Conservation (phyloP, 2,329 filamentous ascomycete genomes). For the Chrysoporthe cubensis region DNA sequence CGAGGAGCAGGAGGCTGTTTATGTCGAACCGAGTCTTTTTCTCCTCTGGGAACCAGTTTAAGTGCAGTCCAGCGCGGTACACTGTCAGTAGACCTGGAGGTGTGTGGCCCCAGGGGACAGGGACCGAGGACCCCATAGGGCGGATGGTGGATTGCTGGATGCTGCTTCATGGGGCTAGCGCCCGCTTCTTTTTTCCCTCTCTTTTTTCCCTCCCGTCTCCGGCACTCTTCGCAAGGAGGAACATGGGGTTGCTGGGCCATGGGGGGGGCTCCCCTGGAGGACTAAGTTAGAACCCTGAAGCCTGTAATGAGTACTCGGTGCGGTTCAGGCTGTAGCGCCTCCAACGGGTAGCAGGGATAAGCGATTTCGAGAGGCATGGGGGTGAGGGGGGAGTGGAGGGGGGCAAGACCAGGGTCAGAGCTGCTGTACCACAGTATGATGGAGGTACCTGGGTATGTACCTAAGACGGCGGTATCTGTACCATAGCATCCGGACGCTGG, state of each 20-base stretch:
- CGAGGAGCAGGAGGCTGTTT: slow-evolving; percentile 13
- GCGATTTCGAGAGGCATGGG: not conserved
- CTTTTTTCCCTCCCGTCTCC: not conserved
- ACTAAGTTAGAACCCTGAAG: not conserved
- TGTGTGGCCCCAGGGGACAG: no score
- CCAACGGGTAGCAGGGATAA: not conserved
- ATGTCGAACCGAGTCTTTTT: slow-evolving; percentile 12
- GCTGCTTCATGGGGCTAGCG: slow-evolving; percentile 3
- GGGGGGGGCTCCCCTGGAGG: not conserved
- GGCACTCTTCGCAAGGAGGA: not conserved
- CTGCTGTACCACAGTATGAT: not conserved
- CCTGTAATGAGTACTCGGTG: not conserved
- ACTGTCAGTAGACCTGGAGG: not conserved
- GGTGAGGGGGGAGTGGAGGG: not conserved
- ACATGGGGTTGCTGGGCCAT: not conserved
- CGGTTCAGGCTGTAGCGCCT: not conserved
- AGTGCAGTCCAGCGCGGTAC: not conserved
- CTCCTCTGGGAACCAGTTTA: not conserved
- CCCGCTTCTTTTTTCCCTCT: not conserved
- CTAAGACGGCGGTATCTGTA: not conserved
- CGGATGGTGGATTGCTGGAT: not conserved
- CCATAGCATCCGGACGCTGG: not conserved
- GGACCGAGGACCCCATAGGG: not conserved
- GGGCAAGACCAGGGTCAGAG: not conserved
- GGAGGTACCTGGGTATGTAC: not conserved